These are phyloP conservation scores for Aspergillus conjunctus DNA, from an alignment of 495 filamentous ascomycete genomes.

Conservation along the genomic window DNA sequence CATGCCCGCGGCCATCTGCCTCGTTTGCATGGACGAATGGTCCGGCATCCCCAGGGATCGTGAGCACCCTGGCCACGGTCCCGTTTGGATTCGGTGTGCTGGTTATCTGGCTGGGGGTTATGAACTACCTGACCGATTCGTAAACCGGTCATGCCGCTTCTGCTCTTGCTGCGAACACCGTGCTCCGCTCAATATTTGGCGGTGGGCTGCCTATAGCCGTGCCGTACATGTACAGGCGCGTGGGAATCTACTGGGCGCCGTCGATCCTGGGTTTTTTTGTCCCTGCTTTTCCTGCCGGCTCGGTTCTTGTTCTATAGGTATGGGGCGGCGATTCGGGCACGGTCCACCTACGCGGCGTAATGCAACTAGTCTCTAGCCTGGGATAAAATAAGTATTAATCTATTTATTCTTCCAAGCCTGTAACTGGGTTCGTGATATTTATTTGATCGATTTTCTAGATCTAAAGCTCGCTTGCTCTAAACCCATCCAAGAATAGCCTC, in stretches of 20 bases:
- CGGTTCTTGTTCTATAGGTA: conserved; percentile 69
- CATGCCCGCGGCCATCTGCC: conserved; percentile 52
- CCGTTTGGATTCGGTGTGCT: conserved; percentile 52
- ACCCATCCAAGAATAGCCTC: no score
- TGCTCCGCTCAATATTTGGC: conserved; percentile 66
- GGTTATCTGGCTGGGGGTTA: conserved; percentile 27
- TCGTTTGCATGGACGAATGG: conserved; percentile 63
- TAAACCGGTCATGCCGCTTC: conserved; percentile 66
- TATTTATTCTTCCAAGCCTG: no score
- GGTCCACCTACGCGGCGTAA: background rate
- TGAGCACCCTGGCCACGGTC: conserved; percentile 47
- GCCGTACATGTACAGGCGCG: conserved; percentile 59
- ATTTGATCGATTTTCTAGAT: no score
- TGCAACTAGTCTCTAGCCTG: no score
- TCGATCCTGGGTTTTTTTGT: conserved; percentile 66
- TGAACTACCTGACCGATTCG: conserved; percentile 67
- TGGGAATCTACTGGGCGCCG: conserved; percentile 71
- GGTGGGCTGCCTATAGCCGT: conserved; percentile 73
- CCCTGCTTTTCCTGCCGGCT: conserved; percentile 63
- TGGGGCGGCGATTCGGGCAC: conserved; percentile 55
- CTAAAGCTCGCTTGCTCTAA: no score
- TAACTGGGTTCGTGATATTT: no score
- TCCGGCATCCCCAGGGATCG: conserved; percentile 53
- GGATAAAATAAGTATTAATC: no score
- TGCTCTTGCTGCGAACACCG: conserved; percentile 63